Percentiles rank a stretch among this genome's conserved stretches.
Evolutionary conservation across 2,329 filamentous ascomycete species (phyloP).

Genomic region (Botrytis cinerea): DNA sequence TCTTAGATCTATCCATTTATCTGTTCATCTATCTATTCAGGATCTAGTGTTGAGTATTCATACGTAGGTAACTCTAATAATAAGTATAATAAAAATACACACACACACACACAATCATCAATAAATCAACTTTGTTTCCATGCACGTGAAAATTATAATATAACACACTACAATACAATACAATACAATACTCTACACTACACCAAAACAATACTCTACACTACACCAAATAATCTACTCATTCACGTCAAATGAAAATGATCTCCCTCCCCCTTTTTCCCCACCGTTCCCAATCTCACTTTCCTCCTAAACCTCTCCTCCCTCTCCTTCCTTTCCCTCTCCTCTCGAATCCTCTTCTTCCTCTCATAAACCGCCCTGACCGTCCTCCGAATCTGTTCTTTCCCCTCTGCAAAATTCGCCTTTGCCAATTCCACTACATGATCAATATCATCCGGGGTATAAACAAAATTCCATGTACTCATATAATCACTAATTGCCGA

Average conservation of each 20-base stretch:
- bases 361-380: slow-evolving; percentile 90
- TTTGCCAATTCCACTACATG: slow-evolving; percentile 77
- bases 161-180: too few species aligned
- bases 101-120: not conserved
- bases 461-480: slow-evolving; percentile 98
- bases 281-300: slow-evolving; percentile 53
- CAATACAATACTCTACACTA: too few species aligned
- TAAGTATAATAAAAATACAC: not conserved
- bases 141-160: not conserved
- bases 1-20: not conserved
- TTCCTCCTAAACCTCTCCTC: slow-evolving; percentile 49
- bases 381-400: slow-evolving; percentile 73
- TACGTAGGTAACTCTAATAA: not conserved
- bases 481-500: slow-evolving; percentile 82
- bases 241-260: slow-evolving; percentile 20
- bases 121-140: not conserved
- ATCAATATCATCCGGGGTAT: slow-evolving; percentile 87
- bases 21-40: not conserved
- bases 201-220: too few species aligned
- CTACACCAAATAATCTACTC: too few species aligned
- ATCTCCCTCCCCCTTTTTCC: slow-evolving; percentile 62
- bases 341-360: slow-evolving; percentile 70
- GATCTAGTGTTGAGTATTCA: not conserved
- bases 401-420: slow-evolving; percentile 84
- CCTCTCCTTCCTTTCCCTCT: slow-evolving; percentile 48